Percentiles rank a stretch among this genome's conserved stretches.
Conservation (phyloP, 306 rosid genomes). For the Geum urbanum region DNA sequence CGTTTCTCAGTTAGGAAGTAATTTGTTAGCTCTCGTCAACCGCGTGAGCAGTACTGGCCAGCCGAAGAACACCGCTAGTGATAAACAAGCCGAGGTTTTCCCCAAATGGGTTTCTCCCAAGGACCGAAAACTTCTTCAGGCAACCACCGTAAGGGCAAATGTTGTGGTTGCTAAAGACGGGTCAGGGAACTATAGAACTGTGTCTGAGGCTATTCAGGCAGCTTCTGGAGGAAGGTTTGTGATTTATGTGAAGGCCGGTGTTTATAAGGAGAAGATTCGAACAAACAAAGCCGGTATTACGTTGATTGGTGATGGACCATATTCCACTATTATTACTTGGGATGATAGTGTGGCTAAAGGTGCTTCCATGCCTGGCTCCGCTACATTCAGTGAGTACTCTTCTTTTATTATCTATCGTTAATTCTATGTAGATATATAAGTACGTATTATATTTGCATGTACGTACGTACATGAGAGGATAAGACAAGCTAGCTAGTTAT, state of each 20-base stretch:
- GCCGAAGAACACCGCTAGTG: background rate
- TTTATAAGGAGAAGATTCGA: slow-evolving; percentile 46
- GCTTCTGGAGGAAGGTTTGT: slow-evolving; percentile 46
- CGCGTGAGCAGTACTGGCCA: background rate
- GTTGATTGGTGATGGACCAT: slow-evolving; percentile 51
- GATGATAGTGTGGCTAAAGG: slow-evolving; percentile 30
- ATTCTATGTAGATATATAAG: background rate
- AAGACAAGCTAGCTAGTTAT: too few species aligned
- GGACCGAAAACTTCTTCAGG: slow-evolving; percentile 35
- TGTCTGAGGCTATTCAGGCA: slow-evolving; percentile 46
- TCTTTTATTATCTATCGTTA: background rate
- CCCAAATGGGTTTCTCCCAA: slow-evolving; percentile 35
- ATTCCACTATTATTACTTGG: slow-evolving; percentile 34
- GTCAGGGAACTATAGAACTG: slow-evolving; percentile 38
- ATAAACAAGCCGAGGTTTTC: slow-evolving; percentile 1
- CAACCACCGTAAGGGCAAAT: slow-evolving; percentile 30
- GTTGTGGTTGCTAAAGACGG: slow-evolving; percentile 48
- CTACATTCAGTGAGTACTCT: slow-evolving; percentile 41
- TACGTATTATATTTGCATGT: background rate
- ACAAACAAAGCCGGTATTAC: slow-evolving; percentile 44
- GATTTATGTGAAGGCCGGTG: slow-evolving; percentile 48
- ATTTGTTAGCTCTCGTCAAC: slow-evolving; percentile 43
- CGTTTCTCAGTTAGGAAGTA: slow-evolving; percentile 41
- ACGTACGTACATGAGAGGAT: too few species aligned
- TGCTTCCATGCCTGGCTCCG: slow-evolving; percentile 28